Evolutionary conservation across 768 basidiomycete species (phyloP), one percentile per base, ranked within the genome.

Genomic region (Nidularia sp.): DNA sequence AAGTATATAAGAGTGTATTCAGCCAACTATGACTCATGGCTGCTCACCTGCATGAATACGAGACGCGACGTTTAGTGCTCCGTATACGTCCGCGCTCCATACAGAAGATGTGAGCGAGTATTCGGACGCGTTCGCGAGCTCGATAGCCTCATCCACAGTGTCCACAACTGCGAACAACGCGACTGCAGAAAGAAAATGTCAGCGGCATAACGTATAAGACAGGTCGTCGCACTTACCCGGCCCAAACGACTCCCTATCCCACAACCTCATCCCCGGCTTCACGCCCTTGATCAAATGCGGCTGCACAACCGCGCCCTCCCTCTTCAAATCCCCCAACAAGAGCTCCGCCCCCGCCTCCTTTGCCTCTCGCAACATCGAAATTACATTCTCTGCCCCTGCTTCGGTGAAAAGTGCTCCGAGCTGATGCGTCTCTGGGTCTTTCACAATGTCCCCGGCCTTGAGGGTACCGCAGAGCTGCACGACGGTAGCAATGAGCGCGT

Each of bases 181-280:
- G 0, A 82, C 77, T 74, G 60, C 7, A 31, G 33, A 34, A 42
- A 47, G 33, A 10, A 45, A 35, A n/a, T 22, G 5, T 34, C 39
- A 41, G 10, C 39, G 48, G 4, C 34, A 18, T 39, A 29, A 29
- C 25, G 25, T 18, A 45, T 22, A 8, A 35, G 25, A 46, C 32
- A 43, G 5, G 25, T 10, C 35, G n/a, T 8, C 25, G 45, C 34
- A 12, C 59, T 13, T 35, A 78, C 80, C 79, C 47, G 81, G 85
- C 0, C 82, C 83, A 62, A 87, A 87, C 0, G 78, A 75, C 63
- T 88, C 86, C 34, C 72, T 60, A 25, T 81, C 72, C 81, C 81
- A 84, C 9, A 79, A 53, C 31, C 67, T 58, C 71, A 78, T 81
- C 6, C 73, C 80, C 0, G 72, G 73, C 52, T 67, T 76, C 42